Base-by-base conservation (phyloP, 345 rosid genomes). In the Hibiscus tridactylites region DNA sequence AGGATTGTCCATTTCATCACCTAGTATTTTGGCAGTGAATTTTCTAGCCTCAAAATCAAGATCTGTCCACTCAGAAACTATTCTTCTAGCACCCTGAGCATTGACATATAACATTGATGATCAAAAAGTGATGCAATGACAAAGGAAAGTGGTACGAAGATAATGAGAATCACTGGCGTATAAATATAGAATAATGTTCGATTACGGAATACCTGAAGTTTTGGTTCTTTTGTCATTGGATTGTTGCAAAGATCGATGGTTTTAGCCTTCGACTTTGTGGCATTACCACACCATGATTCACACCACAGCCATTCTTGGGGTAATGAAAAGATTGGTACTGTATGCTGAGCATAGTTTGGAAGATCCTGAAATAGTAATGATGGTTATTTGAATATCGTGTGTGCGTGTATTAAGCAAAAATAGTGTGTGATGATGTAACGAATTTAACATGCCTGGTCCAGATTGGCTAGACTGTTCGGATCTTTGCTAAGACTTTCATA, bases 301-400 rank as follows among this genome's bases (percentile, higher is more conserved):
- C 99, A 95, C 99, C 99, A 16, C 42, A 95, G 73, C 99, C 99
- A 95, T 79, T 95, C 99, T 85, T 84, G 96, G 58, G 99, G 97
- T 46, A 95, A 85, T 65, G 98, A 95, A 72, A 90, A 90, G 56
- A 95, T 92, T 17, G 98, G 98, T 58, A 95, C 99, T 0, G 82
- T 87, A 76, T 95, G 96, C 78, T 92, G 99, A 76, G 99, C 99
- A 83, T 95, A 95, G 76, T 95, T 95, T 3, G 99, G 99, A 76
- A 92, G 99, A 84, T 95, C 99, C 99, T 95, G 90, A 73, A 76
- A 84, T 61, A 75, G 57, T 76, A 50, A 74, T 15, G 61, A 67
- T 28, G 9, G 15, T 26, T 49, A 16, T 50, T 28, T 28, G 16
- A 61, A 46, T 33, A 9, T 58, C 64, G 8, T 37, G 9, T 42